Conservation (phyloP, 176 grass and related monocot species). For the Sorghum bicolor region Sorghum_bicolor_NCBIv3 NC_012872.2:57477501-57478000, state of each 20-base stretch:
- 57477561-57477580: slow-evolving; percentile 75
- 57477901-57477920: slow-evolving; percentile 83
- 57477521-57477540: slow-evolving; percentile 78
- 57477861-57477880: slow-evolving; percentile 56
- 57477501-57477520: slow-evolving; percentile 83
- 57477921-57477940: slow-evolving; percentile 68
- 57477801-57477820: slow-evolving; percentile 78
- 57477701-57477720: slow-evolving; percentile 73
- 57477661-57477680: slow-evolving; percentile 87
- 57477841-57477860: slow-evolving; percentile 83
- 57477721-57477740: slow-evolving; percentile 71
- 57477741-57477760: slow-evolving; percentile 85
- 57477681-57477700: slow-evolving; percentile 87
- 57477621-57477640: slow-evolving; percentile 70
- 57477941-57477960: slow-evolving; percentile 65
- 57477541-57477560: slow-evolving; percentile 87
- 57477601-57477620: slow-evolving; percentile 84
- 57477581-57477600: slow-evolving; percentile 71
- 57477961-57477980: slow-evolving; percentile 63
- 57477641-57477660: slow-evolving; percentile 71
- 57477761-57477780: slow-evolving; percentile 69
- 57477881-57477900: slow-evolving; percentile 63
- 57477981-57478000: slow-evolving; percentile 25
- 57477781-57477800: slow-evolving; percentile 81
- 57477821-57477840: slow-evolving; percentile 81